Evolutionary conservation across 2,329 filamentous ascomycete genomes (phyloP).

Genomic region (Ascochyta koolunga): DNA sequence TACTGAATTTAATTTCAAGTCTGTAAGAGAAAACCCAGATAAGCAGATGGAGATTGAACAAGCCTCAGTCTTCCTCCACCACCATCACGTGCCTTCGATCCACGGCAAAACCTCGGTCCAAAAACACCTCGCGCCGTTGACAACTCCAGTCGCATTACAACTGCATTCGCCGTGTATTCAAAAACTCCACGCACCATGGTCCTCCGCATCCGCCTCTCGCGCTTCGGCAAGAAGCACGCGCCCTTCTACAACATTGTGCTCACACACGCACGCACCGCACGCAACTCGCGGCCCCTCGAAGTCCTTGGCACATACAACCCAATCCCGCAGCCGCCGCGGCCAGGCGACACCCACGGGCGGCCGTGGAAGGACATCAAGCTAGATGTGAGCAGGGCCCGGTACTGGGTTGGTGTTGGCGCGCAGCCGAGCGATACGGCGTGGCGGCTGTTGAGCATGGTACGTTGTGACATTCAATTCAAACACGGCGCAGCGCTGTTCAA

Average conservation of each 20-base stretch:
- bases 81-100: conserved; percentile 20
- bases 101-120: conserved; percentile 23
- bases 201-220: conserved; percentile 88
- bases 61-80: neutral
- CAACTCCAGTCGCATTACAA: neutral
- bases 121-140: conserved; percentile 13
- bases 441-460: conserved; percentile 79
- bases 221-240: conserved; percentile 86
- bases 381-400: conserved; percentile 79
- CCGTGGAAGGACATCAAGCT: conserved; percentile 92
- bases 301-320: conserved; percentile 76
- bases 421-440: conserved; percentile 91
- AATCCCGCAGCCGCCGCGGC: conserved; percentile 59
- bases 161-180: neutral
- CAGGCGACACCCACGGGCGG: conserved; percentile 60
- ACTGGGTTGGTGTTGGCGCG: conserved; percentile 96
- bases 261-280: conserved; percentile 85
- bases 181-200: conserved; percentile 68
- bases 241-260: conserved; percentile 99
- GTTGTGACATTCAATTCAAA: conserved; percentile 4
- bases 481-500: no score
- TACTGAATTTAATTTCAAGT: neutral
- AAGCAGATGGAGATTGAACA: no score
- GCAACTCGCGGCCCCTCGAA: conserved; percentile 88
- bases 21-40: no score